Evolutionary conservation across 176 grass and related monocot species (phyloP).

Genomic region (Oropetium thomaeum): DNA sequence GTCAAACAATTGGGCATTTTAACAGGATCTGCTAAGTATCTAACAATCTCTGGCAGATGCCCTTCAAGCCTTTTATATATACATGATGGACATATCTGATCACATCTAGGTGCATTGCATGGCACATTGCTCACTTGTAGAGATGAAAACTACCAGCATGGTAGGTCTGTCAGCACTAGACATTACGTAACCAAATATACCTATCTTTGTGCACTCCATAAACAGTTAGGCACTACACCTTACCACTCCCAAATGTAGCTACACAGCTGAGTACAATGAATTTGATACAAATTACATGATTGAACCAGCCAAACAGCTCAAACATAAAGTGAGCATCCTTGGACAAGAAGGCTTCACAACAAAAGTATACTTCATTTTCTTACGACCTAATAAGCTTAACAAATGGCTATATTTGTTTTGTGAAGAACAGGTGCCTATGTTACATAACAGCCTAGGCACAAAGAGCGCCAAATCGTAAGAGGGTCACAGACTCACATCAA

Average conservation of each 20-base stretch:
- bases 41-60: neutral
- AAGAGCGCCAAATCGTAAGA: neutral
- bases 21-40: neutral
- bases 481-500: slow-evolving; percentile 5
- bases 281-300: neutral
- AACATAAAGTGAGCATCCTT: neutral
- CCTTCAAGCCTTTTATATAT: neutral
- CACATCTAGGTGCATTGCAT: neutral
- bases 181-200: neutral
- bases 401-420: neutral
- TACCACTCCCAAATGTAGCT: neutral
- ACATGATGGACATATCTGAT: neutral
- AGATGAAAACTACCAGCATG: neutral
- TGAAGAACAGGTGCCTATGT: neutral
- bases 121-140: neutral
- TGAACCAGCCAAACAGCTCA: neutral
- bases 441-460: neutral
- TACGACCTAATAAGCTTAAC: neutral
- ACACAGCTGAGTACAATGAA: neutral
- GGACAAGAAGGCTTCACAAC: neutral
- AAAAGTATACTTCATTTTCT: neutral
- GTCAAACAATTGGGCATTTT: neutral
- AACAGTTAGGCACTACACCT: neutral
- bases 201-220: neutral
- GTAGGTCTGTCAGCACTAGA: too few species aligned